Percentiles rank a stretch among this genome's conserved stretches.
These are phyloP conservation scores for Entomophthora muscae DNA, from an alignment of 371 early-diverging fungal species.

Conservation along the genomic window DNA sequence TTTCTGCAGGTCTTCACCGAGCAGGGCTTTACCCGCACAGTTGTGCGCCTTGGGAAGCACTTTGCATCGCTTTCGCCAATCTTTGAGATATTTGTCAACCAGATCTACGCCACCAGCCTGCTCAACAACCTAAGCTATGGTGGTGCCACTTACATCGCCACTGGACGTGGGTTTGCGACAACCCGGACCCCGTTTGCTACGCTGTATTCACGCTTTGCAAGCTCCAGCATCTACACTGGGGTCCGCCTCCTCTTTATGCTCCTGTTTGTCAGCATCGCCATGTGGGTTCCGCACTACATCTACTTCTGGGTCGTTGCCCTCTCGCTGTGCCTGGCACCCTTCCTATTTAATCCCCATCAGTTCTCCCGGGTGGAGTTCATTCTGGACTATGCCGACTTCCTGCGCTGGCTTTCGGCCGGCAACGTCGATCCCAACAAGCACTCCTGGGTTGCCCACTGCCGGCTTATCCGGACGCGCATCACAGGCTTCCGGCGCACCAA, in stretches of 20 bases:
- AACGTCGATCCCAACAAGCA: constrained; percentile 47
- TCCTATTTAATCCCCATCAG: constrained; percentile 70
- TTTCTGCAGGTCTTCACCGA: constrained; percentile 75
- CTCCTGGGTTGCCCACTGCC: constrained; percentile 67
- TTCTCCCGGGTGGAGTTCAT: constrained; percentile 55
- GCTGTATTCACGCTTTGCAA: constrained; percentile 59
- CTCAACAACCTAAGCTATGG: constrained; percentile 65
- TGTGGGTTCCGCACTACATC: constrained; percentile 53
- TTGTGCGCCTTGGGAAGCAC: constrained; percentile 61
- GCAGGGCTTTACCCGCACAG: constrained; percentile 55
- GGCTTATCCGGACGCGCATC: constrained; percentile 49
- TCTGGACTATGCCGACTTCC: constrained; percentile 57
- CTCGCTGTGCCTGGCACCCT: constrained; percentile 56
- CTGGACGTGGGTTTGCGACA: constrained; percentile 84
- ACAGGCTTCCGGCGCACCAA: constrained; percentile 62
- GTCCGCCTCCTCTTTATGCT: constrained; percentile 56
- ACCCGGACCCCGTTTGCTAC: constrained; percentile 56
- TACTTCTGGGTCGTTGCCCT: constrained; percentile 77
- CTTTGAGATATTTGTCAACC: constrained; percentile 81
- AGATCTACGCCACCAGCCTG: constrained; percentile 69
- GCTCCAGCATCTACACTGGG: too few relatives aligned
- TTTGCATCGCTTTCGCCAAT: constrained; percentile 68
- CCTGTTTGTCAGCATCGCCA: constrained; percentile 47
- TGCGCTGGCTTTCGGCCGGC: constrained; percentile 66
- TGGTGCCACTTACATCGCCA: constrained; percentile 70